Base-by-base conservation (phyloP, 371 early-diverging fungal genomes). In the Syncephalastrum racemosum region DNA sequence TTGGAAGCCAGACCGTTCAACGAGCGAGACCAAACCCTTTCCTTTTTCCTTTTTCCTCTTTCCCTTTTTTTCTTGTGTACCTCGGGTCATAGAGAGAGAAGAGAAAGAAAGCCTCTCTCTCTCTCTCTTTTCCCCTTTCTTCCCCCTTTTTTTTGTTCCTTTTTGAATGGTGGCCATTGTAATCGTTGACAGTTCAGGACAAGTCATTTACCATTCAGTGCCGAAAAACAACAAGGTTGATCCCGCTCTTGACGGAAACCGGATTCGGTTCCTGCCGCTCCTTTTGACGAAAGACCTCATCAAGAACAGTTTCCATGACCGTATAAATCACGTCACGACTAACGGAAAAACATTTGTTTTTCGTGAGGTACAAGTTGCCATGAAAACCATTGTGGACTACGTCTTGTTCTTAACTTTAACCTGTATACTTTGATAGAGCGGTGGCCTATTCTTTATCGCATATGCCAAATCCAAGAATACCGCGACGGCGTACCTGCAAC, bases 211-310 rank as follows among this genome's bases (percentile, higher is more conserved):
- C 54, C 69, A 73, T 45, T 73, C 73, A 55, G 36, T 23, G 8
- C 43, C 41, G 15, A 43, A 53, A 40, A 56, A 44, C 27, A 27
- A 15, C 47, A 48, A 8, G 45, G 52, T 41, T 47, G 22, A 27
- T 22, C 52, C 25, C 57, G 15, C 40, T 27, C 6, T 27, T 1
- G 77, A 79, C 27, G 54, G 59, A 14, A 62, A 62, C 31, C 59
- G 54, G 7, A 74, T 79, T 40, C 74, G 69, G 4, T 76, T 67
- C 51, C 45, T 79, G 27, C 77, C 80, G 15, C 56, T 79, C 12
- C 54, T 79, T 36, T 61, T 76, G 36, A 66, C 72, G 46, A 73
- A 79, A 46, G 77, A 79, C 62, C 52, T 79, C 20, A 67, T 76
- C 23, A 70, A 70, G 47, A 68, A 70, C 19, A 73, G 71, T 41